Base-by-base conservation (phyloP, 2,329 filamentous ascomycete genomes). In the Pseudogymnoascus sp. region DNA sequence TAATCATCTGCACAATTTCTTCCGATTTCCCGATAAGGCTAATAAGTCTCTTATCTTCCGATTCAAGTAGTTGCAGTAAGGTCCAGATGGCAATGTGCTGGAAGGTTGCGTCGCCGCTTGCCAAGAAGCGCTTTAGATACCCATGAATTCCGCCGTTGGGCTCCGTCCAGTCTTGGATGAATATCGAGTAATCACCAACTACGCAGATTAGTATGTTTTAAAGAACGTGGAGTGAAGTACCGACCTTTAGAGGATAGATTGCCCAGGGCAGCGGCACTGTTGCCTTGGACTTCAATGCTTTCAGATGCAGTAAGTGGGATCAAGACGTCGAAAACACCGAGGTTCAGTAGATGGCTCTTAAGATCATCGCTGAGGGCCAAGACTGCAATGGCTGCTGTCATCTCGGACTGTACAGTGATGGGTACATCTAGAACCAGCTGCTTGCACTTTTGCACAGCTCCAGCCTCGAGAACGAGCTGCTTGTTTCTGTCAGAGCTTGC, bases 51-150 rank as follows among this genome's bases (percentile, higher is more conserved):
- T 89, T 87, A 72, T 99, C 93, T 73, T 96, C 92, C 0, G 93
- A 97, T 76, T 99, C 94, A 59, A 99, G 87, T 4, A 99, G 83
- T 73, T 99, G 94, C 3, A 99, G 83, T 58, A 99, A 78, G 1
- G 94, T 99, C 94, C 94, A 99, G 66, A 97, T 96, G 59, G 94
- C 94, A 72, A 99, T 99, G 73, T 99, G 94, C 76, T 99, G 94
- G 80, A 99, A 99, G 0, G 94, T 99, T 0, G 94, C 87, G 72
- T 99, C 94, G 40, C 92, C 93, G 66, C 92, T 97, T 48, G 89
- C 90, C 15, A 99, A 82, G 80, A 99, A 99, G 61, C 93, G 87
- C 69, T 87, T 89, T 36, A 99, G 82, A 72, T 99, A 99, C 61
- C 94, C 94, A 72, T 97, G 92, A 64, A 99, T 96, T 52, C 94